These are phyloP conservation scores for Alternaria atra DNA, from an alignment of 2,329 filamentous ascomycete species.

Conservation along the genomic window DNA sequence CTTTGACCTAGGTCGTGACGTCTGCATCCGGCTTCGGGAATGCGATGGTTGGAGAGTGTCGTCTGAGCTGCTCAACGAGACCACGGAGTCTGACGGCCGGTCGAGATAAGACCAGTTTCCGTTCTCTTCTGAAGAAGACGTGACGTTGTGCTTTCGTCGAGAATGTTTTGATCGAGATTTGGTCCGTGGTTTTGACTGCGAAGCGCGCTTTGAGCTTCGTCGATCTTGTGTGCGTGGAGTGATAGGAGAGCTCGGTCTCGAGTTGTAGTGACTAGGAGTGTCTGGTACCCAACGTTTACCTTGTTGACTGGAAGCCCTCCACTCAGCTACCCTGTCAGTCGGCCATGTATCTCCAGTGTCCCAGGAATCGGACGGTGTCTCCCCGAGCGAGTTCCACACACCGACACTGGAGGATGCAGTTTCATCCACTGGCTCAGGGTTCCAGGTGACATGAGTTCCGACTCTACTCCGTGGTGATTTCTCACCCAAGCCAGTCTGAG, in stretches of 20 bases:
- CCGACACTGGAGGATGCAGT: slow-evolving; percentile 11
- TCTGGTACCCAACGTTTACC: neutral
- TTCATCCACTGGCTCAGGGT: slow-evolving; percentile 15
- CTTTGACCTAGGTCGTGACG: slow-evolving; percentile 2
- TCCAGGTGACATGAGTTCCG: slow-evolving; percentile 24
- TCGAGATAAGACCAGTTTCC: slow-evolving; percentile 14
- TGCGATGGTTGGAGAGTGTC: slow-evolving; percentile 20
- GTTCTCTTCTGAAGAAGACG: slow-evolving; percentile 17
- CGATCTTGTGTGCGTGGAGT: neutral
- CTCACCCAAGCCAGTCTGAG: slow-evolving; percentile 9
- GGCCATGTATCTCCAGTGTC: slow-evolving; percentile 29
- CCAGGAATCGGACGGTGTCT: slow-evolving; percentile 29
- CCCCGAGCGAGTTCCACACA: slow-evolving; percentile 23
- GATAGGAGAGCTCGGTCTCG: neutral
- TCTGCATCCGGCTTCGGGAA: slow-evolving; percentile 14
- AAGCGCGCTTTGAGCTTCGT: neutral
- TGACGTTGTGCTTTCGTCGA: neutral
- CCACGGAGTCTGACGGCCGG: slow-evolving; percentile 10
- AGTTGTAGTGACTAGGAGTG: neutral
- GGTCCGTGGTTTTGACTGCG: neutral
- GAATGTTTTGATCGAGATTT: slow-evolving; percentile 8
- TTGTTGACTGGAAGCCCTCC: slow-evolving; percentile 5
- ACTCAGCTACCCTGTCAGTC: slow-evolving; percentile 1
- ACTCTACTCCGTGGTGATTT: slow-evolving; percentile 9
- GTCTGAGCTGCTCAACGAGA: slow-evolving; percentile 21